Conservation (phyloP, 495 filamentous ascomycete genomes). For the Astrocystis sublimbata region DNA sequence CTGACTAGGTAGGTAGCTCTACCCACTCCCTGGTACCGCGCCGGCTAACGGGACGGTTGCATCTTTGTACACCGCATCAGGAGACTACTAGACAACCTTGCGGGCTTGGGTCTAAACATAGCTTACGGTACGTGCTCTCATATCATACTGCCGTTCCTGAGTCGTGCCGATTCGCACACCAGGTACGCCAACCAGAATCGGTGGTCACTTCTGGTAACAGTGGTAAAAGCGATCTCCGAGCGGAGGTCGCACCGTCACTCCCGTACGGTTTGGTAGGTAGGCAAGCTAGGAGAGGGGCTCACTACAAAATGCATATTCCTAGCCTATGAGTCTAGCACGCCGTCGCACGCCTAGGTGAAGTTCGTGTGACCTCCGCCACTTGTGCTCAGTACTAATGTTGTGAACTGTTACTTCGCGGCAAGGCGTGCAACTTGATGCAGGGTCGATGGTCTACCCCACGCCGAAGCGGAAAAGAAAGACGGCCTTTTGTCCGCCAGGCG, state of each 20-base stretch:
- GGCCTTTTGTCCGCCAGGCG: neutral
- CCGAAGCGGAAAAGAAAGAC: neutral
- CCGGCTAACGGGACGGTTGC: conserved; percentile 2
- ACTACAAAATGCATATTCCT: too few relatives aligned
- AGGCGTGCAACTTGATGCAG: conserved; percentile 1
- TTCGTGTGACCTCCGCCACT: neutral
- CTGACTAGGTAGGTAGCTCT: conserved; percentile 15
- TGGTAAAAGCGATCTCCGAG: neutral
- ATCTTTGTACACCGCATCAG: neutral
- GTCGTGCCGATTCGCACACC: neutral
- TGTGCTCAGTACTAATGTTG: neutral
- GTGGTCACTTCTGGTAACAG: neutral
- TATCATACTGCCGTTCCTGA: neutral
- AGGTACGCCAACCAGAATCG: neutral
- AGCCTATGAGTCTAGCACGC: too few relatives aligned
- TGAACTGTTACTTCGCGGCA: too few relatives aligned
- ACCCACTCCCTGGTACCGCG: conserved; percentile 5
- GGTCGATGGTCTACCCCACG: neutral
- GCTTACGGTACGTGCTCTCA: neutral
- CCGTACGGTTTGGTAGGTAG: neutral
- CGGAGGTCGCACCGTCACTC: too few relatives aligned
- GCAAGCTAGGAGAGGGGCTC: neutral
- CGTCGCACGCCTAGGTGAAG: neutral
- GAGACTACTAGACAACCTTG: too few relatives aligned
- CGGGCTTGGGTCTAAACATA: too few relatives aligned